Evolutionary conservation across 2,329 filamentous ascomycete species (phyloP).

Genomic region (Microcera coccophila): DNA sequence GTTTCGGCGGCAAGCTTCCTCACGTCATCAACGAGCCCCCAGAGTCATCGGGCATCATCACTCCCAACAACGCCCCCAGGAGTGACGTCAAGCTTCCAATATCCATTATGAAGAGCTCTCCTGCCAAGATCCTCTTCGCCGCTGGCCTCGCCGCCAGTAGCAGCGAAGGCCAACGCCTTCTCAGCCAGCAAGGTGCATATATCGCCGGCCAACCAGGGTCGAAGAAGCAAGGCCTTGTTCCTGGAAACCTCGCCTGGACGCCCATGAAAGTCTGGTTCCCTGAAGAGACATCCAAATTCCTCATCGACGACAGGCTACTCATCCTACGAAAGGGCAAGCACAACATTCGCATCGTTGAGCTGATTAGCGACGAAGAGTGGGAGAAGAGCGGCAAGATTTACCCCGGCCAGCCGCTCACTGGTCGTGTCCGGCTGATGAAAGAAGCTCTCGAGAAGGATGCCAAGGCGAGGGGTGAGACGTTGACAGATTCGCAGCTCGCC

Average conservation of each 20-base stretch:
- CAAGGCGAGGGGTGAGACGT: conserved; percentile 25
- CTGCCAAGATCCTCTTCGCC: conserved; percentile 57
- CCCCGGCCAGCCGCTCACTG: conserved; percentile 50
- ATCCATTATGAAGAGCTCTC: conserved; percentile 53
- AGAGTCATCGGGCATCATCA: conserved; percentile 31
- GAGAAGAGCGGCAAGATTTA: conserved; percentile 46
- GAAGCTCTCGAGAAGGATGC: conserved; percentile 36
- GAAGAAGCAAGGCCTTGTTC: conserved; percentile 40
- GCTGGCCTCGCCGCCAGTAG: conserved; percentile 55
- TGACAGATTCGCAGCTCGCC: conserved; percentile 29
- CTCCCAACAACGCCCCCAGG: conserved; percentile 46
- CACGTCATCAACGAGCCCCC: conserved; percentile 29
- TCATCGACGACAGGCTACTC: conserved; percentile 57
- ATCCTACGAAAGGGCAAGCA: conserved; percentile 62
- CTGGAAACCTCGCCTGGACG: conserved; percentile 56
- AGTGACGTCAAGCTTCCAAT: conserved; percentile 57
- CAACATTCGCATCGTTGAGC: conserved; percentile 58
- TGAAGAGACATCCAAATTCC: conserved; percentile 54
- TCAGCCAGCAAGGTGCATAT: conserved; percentile 54
- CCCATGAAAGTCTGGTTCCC: conserved; percentile 58
- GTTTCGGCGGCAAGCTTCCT: conserved; percentile 42
- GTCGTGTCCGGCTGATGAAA: conserved; percentile 43
- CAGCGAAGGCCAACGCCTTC: conserved; percentile 57
- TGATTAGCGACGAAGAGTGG: conserved; percentile 56
- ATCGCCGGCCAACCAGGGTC: conserved; percentile 50